Evolutionary conservation across 2,329 filamentous ascomycete genomes (phyloP).

Genomic region (Dryadomyces quercus-mongolicae): DNA sequence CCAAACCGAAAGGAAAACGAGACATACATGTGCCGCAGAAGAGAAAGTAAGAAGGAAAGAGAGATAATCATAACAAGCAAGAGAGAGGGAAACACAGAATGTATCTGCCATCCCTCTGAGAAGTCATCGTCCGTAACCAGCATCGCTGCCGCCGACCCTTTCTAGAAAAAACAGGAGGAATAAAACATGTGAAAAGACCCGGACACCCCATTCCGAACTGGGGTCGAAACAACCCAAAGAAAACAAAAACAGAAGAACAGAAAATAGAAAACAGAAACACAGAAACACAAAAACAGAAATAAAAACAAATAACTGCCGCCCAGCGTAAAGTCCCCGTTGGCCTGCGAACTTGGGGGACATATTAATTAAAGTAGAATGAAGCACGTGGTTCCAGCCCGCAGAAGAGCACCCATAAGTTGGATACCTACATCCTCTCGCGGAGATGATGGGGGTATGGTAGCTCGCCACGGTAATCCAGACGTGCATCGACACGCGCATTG

Average conservation of each 20-base stretch:
- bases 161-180: neutral
- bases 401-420: neutral
- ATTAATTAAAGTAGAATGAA: neutral
- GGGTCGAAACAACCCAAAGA: neutral
- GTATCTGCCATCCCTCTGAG: neutral
- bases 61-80: neutral
- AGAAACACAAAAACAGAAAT: neutral
- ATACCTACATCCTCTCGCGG: neutral
- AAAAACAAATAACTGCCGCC: neutral
- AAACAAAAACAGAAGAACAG: neutral
- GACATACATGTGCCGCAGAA: neutral
- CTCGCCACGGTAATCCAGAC: neutral
- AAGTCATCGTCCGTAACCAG: constrained; percentile 2
- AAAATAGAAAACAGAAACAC: neutral
- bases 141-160: constrained; percentile 7
- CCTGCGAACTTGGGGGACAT: neutral
- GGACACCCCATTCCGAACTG: neutral
- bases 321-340: neutral
- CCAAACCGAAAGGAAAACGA: constrained; percentile 1
- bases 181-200: neutral
- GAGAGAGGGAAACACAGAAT: too few species aligned
- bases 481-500: neutral
- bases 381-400: neutral
- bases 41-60: neutral
- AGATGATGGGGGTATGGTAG: neutral